Base-by-base conservation (phyloP, 768 basidiomycete genomes). In the Phaffia australis region DNA sequence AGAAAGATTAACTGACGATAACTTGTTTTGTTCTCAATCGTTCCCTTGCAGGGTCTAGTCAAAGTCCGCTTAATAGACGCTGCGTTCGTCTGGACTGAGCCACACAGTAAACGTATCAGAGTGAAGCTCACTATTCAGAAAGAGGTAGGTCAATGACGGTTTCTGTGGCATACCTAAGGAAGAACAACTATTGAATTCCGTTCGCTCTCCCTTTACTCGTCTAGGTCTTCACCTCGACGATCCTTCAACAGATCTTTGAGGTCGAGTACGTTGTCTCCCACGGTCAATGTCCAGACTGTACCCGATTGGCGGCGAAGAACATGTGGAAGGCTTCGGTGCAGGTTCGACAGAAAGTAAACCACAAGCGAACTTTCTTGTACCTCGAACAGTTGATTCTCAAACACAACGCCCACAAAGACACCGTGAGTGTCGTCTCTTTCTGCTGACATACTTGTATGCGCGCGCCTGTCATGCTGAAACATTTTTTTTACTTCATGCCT, bases 1-100 rank as follows among this genome's bases (percentile, higher is more conserved):
- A 5, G 16, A 30, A 15, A 23, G 29, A 15, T 15, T 54, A 15
- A 54, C 15, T 9, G 52, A 23, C 11, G 35, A 5, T 4, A 42
- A 42, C 35, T 11, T 42, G 11, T 55, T 21, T 47, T 51, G 19
- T 23, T 32, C 47, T 21, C 52, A 1, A 11, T 35, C 47, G 19
- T 23, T 23, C n/a, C 5, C 14, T 6, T 8, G 11, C n/a, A 69
- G 67, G 67, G 67, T 42, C 80, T 98, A 27, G 86, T 84, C 72
- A 93, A 90, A 80, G 91, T 98, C 30, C 87, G 94, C 58, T 78
- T 99, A 52, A 93, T 95, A n/a, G 94, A 98, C 69, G 95, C 95
- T 1, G 89, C 91, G 70, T 98, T 98, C 76, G 90, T 98, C 73
- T 99, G 95, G 95, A 99, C 95, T 25, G 95, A 99, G 74, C 95